A percentile compares a stretch with the other conserved stretches of the same genome.
These are phyloP conservation scores for Ustilago loliicola DNA, from an alignment of 1,284 basidiomycete genomes.

Conservation along the genomic window DNA sequence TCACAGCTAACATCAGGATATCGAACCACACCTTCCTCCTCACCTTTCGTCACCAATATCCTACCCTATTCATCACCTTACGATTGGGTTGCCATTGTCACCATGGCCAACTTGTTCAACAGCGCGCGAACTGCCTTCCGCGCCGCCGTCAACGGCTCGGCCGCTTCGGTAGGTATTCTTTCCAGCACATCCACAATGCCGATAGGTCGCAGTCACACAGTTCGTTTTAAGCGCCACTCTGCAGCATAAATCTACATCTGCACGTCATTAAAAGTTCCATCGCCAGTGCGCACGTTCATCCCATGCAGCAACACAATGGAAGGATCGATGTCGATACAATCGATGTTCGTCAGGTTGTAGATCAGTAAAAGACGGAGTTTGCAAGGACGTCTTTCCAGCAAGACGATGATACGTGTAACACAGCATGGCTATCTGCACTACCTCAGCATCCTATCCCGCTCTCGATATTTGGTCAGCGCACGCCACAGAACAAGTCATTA, in stretches of 20 bases:
- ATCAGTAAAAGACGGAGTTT: background rate
- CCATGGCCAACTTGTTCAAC: slow-evolving; percentile 58
- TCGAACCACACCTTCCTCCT: background rate
- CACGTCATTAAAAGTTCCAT: background rate
- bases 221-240: background rate
- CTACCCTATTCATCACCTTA: slow-evolving; percentile 3
- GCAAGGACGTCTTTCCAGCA: background rate
- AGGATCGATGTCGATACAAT: background rate
- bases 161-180: slow-evolving; percentile 52
- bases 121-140: slow-evolving; percentile 54
- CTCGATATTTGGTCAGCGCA: background rate
- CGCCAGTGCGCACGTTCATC: background rate
- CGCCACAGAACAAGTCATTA: background rate
- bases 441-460: background rate
- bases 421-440: background rate
- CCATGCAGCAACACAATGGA: background rate
- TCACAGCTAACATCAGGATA: slow-evolving; percentile 1
- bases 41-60: slow-evolving; percentile 10
- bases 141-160: slow-evolving; percentile 52
- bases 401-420: no score
- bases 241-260: background rate
- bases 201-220: background rate
- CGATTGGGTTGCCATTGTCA: slow-evolving; percentile 30
- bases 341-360: background rate
- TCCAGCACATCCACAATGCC: background rate